These are phyloP conservation scores for Fomitopsis pulvina DNA, from an alignment of 768 basidiomycete genomes.

Conservation along the genomic window DNA sequence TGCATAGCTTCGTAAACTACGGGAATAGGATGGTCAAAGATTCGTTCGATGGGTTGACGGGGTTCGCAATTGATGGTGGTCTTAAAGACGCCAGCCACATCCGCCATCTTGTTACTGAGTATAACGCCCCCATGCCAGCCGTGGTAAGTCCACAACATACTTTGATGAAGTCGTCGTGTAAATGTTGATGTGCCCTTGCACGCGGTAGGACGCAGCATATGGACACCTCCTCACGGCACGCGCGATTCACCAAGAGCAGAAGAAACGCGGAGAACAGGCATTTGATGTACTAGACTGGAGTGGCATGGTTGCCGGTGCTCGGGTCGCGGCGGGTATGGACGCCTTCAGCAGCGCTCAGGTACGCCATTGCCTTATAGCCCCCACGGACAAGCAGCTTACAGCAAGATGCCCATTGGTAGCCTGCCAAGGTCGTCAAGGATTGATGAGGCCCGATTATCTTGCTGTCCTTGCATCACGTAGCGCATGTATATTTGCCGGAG, in stretches of 20 bases:
- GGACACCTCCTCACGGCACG: constrained; percentile 76
- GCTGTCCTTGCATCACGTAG: neutral
- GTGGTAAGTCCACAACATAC: constrained; percentile 23
- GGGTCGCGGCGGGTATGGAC: constrained; percentile 67
- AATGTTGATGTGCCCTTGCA: neutral
- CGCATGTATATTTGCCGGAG: no score
- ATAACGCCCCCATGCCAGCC: constrained; percentile 64
- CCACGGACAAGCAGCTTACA: neutral
- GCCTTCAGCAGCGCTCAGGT: constrained; percentile 27
- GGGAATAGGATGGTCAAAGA: constrained; percentile 66
- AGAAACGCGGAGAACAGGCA: constrained; percentile 37
- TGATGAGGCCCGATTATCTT: neutral
- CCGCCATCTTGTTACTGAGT: constrained; percentile 57
- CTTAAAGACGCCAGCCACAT: constrained; percentile 83
- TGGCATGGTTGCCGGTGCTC: constrained; percentile 67
- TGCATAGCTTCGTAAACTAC: constrained; percentile 45
- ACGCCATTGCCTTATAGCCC: neutral
- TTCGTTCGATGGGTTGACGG: constrained; percentile 64
- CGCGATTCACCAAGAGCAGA: constrained; percentile 51
- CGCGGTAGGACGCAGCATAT: constrained; percentile 50
- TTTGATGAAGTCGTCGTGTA: neutral
- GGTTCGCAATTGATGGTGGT: constrained; percentile 82
- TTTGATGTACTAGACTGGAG: constrained; percentile 78
- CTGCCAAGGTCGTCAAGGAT: constrained; percentile 4
- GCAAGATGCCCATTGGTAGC: neutral